phyloP scores from a whole-genome alignment of 1,139 yeast species.

The Saccharomyces hybrid region DNA sequence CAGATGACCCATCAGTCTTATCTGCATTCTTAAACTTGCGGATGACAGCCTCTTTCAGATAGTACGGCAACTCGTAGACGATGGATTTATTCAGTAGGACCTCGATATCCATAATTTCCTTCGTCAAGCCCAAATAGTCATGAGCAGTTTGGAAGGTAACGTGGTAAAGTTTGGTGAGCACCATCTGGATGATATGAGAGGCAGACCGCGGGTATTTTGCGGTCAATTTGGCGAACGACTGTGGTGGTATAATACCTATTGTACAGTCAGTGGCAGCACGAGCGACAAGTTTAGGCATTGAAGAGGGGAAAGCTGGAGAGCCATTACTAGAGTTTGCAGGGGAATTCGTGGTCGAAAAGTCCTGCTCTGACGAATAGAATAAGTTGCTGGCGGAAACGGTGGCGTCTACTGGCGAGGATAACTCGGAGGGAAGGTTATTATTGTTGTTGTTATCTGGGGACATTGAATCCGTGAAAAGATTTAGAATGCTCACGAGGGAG shows the following conservation, averaged over 20 bases:
- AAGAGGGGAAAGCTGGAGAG: not conserved
- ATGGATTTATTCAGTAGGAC: constrained; percentile 49
- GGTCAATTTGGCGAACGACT: constrained; percentile 69
- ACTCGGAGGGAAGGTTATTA: not conserved
- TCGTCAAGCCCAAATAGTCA: constrained; percentile 74
- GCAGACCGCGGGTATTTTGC: constrained; percentile 79
- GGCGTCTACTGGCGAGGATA: not conserved
- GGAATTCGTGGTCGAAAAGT: constrained; percentile 1
- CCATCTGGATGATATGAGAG: constrained; percentile 90
- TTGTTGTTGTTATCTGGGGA: not conserved
- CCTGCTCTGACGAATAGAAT: not conserved
- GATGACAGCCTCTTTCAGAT: constrained; percentile 48
- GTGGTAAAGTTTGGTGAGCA: constrained; percentile 74
- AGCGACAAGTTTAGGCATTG: constrained; percentile 34
- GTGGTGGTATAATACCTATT: constrained; percentile 83
- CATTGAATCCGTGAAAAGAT: constrained; percentile 44
- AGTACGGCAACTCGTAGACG: constrained; percentile 50
- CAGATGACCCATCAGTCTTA: not conserved
- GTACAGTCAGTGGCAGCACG: constrained; percentile 52
- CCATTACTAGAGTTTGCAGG: not conserved
- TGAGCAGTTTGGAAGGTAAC: constrained; percentile 91
- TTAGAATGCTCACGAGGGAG: constrained; percentile 71
- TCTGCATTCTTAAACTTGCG: constrained; percentile 34
- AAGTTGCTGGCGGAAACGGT: not conserved
- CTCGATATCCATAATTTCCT: constrained; percentile 76